Evolutionary conservation across 441 rosid genomes (phyloP).

Genomic region (Daphne laureola): DNA sequence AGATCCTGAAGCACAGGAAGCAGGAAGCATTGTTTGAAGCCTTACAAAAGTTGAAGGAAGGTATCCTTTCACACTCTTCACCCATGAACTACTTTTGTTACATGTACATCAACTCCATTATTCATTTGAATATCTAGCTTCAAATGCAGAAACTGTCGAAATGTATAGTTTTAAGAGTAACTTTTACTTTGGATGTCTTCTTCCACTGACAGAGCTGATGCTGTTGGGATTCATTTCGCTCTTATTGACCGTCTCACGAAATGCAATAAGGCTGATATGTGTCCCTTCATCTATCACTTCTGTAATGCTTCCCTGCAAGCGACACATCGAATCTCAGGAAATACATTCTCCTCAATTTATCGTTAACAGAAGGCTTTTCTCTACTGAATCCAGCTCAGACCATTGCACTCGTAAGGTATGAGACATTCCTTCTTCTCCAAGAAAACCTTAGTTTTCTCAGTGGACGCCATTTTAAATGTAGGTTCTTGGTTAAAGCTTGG

Average conservation of each 20-base stretch:
- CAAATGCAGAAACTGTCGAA: too few species aligned
- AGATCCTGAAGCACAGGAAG: slow-evolving; percentile 36
- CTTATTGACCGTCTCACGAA: slow-evolving; percentile 58
- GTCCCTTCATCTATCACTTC: slow-evolving; percentile 30
- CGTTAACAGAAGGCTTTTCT: slow-evolving; percentile 27
- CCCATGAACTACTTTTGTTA: neutral
- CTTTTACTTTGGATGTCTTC: neutral
- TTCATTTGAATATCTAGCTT: too few species aligned
- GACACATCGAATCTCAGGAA: slow-evolving; percentile 17
- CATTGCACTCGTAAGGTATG: slow-evolving; percentile 30
- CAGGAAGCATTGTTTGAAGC: slow-evolving; percentile 60
- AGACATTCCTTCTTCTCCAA: too few species aligned
- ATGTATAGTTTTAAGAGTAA: too few species aligned
- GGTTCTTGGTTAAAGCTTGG: too few species aligned
- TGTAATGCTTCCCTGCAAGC: slow-evolving; percentile 68
- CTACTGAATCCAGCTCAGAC: slow-evolving; percentile 19
- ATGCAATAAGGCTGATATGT: slow-evolving; percentile 43
- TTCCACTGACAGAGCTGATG: slow-evolving; percentile 66
- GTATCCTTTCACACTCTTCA: slow-evolving; percentile 22
- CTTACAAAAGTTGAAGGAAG: slow-evolving; percentile 72
- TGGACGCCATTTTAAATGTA: too few species aligned
- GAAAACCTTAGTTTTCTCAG: too few species aligned
- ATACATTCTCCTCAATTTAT: slow-evolving; percentile 17
- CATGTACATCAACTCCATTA: too few species aligned
- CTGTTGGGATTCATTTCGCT: slow-evolving; percentile 85